Evolutionary conservation across 225 moss, liverwort and hornwort species (phyloP), one percentile per base, ranked within the genome.

Genomic region (Polytrichum formosum): DNA sequence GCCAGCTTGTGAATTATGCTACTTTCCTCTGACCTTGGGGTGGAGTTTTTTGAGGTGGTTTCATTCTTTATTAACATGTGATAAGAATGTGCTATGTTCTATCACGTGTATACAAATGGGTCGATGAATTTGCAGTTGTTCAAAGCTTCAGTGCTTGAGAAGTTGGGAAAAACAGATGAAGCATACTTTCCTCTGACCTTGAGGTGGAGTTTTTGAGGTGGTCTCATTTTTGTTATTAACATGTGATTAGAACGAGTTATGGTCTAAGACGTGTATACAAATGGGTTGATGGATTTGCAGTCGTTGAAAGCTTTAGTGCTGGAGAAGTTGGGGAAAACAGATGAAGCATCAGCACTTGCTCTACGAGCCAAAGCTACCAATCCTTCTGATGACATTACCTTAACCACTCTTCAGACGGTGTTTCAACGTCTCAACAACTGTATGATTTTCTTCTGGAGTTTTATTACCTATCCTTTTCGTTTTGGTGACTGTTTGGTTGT

Each of bases 391-490:
- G 92, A 98, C 62, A 25, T 92, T 64, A 98, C 94, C 8, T 75
- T 98, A 61, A 98, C 80, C 76, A 94, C 92, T 31, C 87, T 98
- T 17, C 98, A 94, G 81, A 88, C 90, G 22, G 94, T 98, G 65
- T 94, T 92, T 69, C 91, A 91, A 68, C 86, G 92, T 46, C 80
- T 94, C 66, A 78, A 92, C 46, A 82, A 82, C 77, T 79, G 96
- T 96, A 79, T 65, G 78, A 68, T 64, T 26, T 29, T 55, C 2
- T 70, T 22, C 6, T 55, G 5, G 22, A 10, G 5, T 27, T 58
- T 70, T n/a, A 25, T 20, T n/a, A 23, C 23, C 17, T 25, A 56
- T 54, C 58, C 8, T 20, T 8, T n/a, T 58, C 2, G 35, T 61
- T 64, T 64, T 20, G 4, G 35, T 19, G 29, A 21, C 18, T 7